These are phyloP conservation scores for Silene uniflora DNA, from an alignment of 148 eudicot genomes.

Conservation along the genomic window DNA sequence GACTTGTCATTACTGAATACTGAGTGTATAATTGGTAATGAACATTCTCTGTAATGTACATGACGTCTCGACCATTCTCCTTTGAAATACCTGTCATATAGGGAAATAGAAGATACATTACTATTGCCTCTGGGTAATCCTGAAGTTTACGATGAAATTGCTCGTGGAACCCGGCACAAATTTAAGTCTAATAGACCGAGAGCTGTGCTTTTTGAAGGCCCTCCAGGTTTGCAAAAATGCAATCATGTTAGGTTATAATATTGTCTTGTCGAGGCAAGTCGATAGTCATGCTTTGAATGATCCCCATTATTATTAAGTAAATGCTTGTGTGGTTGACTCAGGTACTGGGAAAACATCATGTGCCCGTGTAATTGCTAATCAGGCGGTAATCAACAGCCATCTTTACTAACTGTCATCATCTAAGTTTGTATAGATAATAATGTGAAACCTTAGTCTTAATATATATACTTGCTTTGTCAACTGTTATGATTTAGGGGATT, in stretches of 20 bases:
- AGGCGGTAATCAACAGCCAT: constrained; percentile 49
- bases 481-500: constrained; percentile 47
- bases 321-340: constrained; percentile 36
- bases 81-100: constrained; percentile 4
- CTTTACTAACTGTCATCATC: neutral
- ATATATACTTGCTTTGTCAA: neutral
- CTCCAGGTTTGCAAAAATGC: constrained; percentile 65
- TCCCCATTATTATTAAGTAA: neutral
- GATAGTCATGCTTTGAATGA: neutral
- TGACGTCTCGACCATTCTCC: neutral
- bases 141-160: constrained; percentile 94
- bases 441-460: neutral
- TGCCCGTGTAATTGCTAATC: constrained; percentile 93
- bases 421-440: too few relatives aligned
- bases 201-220: constrained; percentile 96
- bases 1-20: neutral
- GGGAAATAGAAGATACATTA: constrained; percentile 87
- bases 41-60: neutral
- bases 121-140: constrained; percentile 84
- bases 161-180: constrained; percentile 86
- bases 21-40: neutral
- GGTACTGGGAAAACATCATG: constrained; percentile 99
- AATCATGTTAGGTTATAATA: neutral
- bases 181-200: constrained; percentile 92
- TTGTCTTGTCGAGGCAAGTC: neutral